phyloP scores from a whole-genome alignment of 192 early-diverging fungal genomes.

The Coemansia sp. region DNA sequence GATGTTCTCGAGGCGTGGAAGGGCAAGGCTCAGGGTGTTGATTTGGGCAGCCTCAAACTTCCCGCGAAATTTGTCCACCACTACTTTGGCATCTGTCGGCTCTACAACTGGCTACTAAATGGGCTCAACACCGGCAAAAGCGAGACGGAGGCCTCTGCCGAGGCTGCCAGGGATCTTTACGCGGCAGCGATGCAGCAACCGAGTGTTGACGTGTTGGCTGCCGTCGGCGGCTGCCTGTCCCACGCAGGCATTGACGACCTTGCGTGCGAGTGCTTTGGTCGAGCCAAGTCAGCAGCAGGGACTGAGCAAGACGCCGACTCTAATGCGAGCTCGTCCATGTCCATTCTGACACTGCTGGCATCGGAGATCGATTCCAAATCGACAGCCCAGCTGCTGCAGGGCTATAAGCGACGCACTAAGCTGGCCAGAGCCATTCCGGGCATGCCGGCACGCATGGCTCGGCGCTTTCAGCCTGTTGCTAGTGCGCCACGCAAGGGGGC shows the following conservation, averaged over 20 bases:
- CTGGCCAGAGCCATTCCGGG: conserved; percentile 25
- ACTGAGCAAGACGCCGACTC: neutral
- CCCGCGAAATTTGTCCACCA: conserved; percentile 30
- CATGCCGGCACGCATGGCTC: conserved; percentile 23
- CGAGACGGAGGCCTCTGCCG: neutral
- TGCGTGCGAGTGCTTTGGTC: conserved; percentile 21
- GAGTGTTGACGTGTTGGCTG: conserved; percentile 19
- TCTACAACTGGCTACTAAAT: conserved; percentile 22
- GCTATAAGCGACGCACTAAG: conserved; percentile 19
- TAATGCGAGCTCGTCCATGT: conserved; percentile 9
- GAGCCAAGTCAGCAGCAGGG: conserved; percentile 7
- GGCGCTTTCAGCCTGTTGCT: conserved; percentile 29
- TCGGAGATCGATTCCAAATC: neutral
- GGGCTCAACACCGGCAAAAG: neutral
- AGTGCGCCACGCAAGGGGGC: neutral
- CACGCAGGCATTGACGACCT: conserved; percentile 26
- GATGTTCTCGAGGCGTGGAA: conserved; percentile 37
- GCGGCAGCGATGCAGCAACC: neutral
- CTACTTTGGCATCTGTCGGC: conserved; percentile 44
- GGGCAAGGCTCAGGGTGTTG: conserved; percentile 24
- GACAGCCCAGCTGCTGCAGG: conserved; percentile 25
- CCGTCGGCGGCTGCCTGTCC: conserved; percentile 37
- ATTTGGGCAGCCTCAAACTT: conserved; percentile 3
- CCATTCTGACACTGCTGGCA: conserved; percentile 25
- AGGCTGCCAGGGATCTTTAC: conserved; percentile 27